Evolutionary conservation across 805 yeast genomes (phyloP).

Genomic region (Diddensiella caesifluorescens): DNA sequence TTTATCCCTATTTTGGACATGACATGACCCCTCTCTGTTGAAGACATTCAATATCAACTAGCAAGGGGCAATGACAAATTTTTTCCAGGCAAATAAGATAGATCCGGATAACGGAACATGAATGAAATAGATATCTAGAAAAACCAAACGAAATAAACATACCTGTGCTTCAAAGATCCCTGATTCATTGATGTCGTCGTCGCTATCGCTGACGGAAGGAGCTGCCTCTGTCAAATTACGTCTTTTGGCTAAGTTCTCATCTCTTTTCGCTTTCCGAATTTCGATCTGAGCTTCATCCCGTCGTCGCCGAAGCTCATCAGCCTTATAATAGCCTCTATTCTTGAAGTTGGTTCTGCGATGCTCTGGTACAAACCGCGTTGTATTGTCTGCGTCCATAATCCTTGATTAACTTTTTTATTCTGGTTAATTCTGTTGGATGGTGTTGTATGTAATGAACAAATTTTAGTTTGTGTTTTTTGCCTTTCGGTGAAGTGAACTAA

Average conservation of each 20-base stretch:
- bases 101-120: too few relatives aligned
- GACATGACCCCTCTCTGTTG: too few relatives aligned
- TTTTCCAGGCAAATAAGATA: too few relatives aligned
- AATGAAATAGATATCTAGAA: too few relatives aligned
- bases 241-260: conserved; percentile 89
- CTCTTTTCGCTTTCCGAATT: conserved; percentile 92
- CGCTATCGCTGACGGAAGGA: conserved; percentile 39
- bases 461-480: too few relatives aligned
- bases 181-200: conserved; percentile 43
- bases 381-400: conserved; percentile 24
- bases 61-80: too few relatives aligned
- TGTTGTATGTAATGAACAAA: too few relatives aligned
- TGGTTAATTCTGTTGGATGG: too few relatives aligned
- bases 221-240: conserved; percentile 42
- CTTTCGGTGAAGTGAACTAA: too few relatives aligned
- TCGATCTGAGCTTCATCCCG: conserved; percentile 97
- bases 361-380: conserved; percentile 77
- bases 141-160: too few relatives aligned
- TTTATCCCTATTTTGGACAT: not conserved
- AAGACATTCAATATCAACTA: too few relatives aligned
- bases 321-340: conserved; percentile 87
- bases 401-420: not conserved
- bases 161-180: not conserved
- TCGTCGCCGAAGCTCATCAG: conserved; percentile 95
- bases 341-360: conserved; percentile 95